Conservation (phyloP, 179 eudicot genomes). For the Silene noctiflora region DNA sequence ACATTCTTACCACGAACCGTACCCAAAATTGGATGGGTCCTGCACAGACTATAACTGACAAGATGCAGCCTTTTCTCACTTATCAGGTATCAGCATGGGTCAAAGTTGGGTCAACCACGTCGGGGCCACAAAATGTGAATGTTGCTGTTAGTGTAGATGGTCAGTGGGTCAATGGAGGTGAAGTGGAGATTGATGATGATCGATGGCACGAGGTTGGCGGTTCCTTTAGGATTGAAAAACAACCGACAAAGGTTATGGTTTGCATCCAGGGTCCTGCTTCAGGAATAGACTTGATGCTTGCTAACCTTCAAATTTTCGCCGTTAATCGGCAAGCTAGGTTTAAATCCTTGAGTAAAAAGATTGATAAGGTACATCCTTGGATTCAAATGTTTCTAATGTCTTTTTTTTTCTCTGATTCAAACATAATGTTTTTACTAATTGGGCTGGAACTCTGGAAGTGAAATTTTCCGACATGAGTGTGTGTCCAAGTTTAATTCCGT, state of each 20-base stretch:
- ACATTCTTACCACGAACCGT: slow-evolving; percentile 67
- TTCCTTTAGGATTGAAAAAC: slow-evolving; percentile 80
- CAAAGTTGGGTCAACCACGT: slow-evolving; percentile 48
- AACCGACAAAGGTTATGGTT: slow-evolving; percentile 64
- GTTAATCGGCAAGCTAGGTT: slow-evolving; percentile 74
- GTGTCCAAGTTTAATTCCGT: not conserved
- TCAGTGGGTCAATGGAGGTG: slow-evolving; percentile 88
- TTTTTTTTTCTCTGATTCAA: not conserved
- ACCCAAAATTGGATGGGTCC: slow-evolving; percentile 98
- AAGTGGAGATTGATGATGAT: slow-evolving; percentile 55
- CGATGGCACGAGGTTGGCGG: slow-evolving; percentile 85
- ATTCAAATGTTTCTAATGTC: not conserved
- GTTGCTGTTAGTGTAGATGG: slow-evolving; percentile 71
- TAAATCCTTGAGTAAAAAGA: slow-evolving; percentile 44
- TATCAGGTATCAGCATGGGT: slow-evolving; percentile 96
- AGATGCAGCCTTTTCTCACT: slow-evolving; percentile 61
- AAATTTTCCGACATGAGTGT: too few species aligned
- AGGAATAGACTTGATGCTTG: slow-evolving; percentile 77
- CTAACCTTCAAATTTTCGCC: slow-evolving; percentile 73
- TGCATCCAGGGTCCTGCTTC: slow-evolving; percentile 77
- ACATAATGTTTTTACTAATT: too few species aligned
- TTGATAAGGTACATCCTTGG: slow-evolving; percentile 56
- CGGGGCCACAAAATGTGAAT: slow-evolving; percentile 63
- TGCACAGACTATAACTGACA: slow-evolving; percentile 79
- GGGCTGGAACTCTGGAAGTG: too few species aligned